Base-by-base conservation (phyloP, 805 yeast species). In the Yarrowia porcina region DNA sequence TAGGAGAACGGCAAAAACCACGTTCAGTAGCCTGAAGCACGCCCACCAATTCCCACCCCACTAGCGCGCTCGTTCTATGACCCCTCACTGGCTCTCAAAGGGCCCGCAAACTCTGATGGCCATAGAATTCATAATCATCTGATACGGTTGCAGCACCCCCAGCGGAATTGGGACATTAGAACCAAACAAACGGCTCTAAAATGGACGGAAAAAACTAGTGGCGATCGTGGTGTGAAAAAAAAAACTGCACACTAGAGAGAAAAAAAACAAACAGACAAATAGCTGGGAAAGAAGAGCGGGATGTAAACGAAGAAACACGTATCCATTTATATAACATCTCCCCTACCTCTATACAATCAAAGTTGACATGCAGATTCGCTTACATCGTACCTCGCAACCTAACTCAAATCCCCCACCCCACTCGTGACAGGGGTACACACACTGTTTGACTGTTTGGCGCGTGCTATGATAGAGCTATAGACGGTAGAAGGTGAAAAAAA, bases 351-450 rank as follows among this genome's bases (percentile, higher is more conserved):
- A 18, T 18, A 28, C 52, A 45, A 49, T 49, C 56, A 49, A 49
- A 49, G 56, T 49, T 49, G 56, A 10, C 39, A 7, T 49, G 56
- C 56, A 45, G 52, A 49, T 49, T 49, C 56, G 56, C 56, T 49
- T 49, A 49, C 56, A 32, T 49, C 56, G 56, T 49, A 49, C 56
- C 56, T 49, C 56, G 56, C 56, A 49, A 32, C 56, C 39, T 49
- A 49, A 49, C 56, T 49, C 56, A 32, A 33, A 32, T 49, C 32
- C 39, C 56, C 56, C 39, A 49, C 56, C 39, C 54, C 54, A 32
- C 54, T 49, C 18, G 23, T 32, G 38, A 49, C 56, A 49, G 35
- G 56, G 56, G 56, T 18, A n/a, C n/a, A n/a, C n/a, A n/a, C n/a
- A n/a, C n/a, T n/a, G n/a, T n/a, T n/a, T n/a, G n/a, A n/a, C n/a